Evolutionary conservation across 225 moss, liverwort and hornwort genomes (phyloP).

Genomic region (Physcomitrium patens): DNA sequence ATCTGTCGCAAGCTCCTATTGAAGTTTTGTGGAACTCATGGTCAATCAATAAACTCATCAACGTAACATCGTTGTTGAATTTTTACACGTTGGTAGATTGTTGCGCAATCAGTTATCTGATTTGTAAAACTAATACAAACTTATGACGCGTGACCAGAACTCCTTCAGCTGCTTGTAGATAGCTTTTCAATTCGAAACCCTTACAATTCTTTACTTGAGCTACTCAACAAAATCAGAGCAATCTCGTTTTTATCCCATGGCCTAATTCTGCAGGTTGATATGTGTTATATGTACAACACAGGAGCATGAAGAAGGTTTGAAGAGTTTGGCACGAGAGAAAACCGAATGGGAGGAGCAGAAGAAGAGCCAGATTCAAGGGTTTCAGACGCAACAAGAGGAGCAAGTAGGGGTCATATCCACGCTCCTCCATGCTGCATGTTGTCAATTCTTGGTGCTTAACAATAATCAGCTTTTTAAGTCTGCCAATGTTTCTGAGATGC

Average conservation of each 20-base stretch:
- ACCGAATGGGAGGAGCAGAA: constrained; percentile 62
- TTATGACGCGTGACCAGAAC: background rate
- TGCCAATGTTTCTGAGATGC: background rate
- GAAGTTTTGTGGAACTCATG: background rate
- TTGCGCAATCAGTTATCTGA: background rate
- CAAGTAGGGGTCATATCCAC: constrained; percentile 42
- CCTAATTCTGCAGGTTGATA: background rate
- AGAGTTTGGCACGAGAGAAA: constrained; percentile 43
- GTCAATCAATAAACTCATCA: background rate
- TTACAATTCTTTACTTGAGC: background rate
- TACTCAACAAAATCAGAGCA: background rate
- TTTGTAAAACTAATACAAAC: background rate
- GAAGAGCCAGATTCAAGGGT: constrained; percentile 43
- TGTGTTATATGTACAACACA: constrained; percentile 14
- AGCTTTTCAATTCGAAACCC: background rate
- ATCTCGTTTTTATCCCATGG: background rate
- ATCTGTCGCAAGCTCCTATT: background rate
- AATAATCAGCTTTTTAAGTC: background rate
- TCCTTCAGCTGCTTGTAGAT: background rate
- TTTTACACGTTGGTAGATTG: background rate
- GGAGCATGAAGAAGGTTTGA: constrained; percentile 52
- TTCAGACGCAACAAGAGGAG: constrained; percentile 58
- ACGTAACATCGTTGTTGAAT: background rate
- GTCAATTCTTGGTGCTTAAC: constrained; percentile 11
- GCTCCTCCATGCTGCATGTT: constrained; percentile 34